Base-by-base conservation (phyloP, 495 filamentous ascomycete genomes). In the Penicillium angulare region DNA sequence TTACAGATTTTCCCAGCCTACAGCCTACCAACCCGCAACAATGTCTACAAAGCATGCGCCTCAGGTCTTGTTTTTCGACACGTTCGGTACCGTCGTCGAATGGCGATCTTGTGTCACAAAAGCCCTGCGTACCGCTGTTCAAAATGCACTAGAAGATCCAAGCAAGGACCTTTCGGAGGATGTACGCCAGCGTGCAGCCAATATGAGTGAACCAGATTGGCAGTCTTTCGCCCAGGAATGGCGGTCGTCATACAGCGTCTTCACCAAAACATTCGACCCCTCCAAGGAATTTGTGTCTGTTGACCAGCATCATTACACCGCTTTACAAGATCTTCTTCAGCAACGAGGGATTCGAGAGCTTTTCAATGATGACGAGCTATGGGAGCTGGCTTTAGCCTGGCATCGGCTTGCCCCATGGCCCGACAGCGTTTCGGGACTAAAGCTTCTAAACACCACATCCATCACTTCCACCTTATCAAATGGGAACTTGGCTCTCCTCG, bases 1-100 rank as follows among this genome's bases (percentile, higher is more conserved):
- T 21, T 10, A 9, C n/a, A n/a, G n/a, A n/a, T n/a, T n/a, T n/a
- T n/a, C n/a, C n/a, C n/a, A n/a, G n/a, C n/a, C n/a, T n/a, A n/a
- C n/a, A n/a, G n/a, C n/a, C n/a, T n/a, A n/a, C n/a, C n/a, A n/a
- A n/a, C n/a, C n/a, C n/a, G n/a, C n/a, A n/a, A n/a, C n/a, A n/a
- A 50, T 54, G 32, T 18, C 15, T 40, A 18, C 17, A 31, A 12
- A 23, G 31, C 26, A 32, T 8, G 18, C 29, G 7, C 76, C 76
- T 8, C 57, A 67, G 47, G 75, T 69, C 13, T 63, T 85, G n/a
- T 71, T 85, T 52, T 84, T 85, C 64, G 81, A 85, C 43, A 61
- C 87, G 58, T 92, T 92, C 69, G 89, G 89, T 53, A 92, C 88
- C 4, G 78, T 84, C 45, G 87, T 92, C 21, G 74, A 88, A 71